Percentiles rank a stretch among this genome's conserved stretches.
Conservation (phyloP, 2,329 filamentous ascomycete genomes). For the Chaetomium globosum region DNA sequence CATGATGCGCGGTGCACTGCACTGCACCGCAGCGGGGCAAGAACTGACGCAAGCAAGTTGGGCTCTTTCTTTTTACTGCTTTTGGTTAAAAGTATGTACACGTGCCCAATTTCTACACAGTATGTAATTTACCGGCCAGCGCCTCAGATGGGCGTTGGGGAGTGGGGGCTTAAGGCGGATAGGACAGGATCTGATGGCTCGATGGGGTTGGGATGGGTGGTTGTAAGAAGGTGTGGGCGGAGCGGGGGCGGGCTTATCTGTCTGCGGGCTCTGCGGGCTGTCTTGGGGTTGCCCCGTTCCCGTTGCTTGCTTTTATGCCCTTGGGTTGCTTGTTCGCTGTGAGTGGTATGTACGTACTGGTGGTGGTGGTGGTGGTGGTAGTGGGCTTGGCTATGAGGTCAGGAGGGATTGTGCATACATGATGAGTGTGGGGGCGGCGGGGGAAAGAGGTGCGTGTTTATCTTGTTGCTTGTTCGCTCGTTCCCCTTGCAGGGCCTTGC, state of each 20-base stretch:
- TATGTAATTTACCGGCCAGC: too few relatives aligned
- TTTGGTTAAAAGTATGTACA: neutral
- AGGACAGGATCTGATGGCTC: neutral
- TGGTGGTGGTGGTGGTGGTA: neutral
- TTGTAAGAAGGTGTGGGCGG: conserved; percentile 8
- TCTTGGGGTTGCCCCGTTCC: neutral
- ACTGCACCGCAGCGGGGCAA: neutral
- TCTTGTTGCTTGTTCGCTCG: neutral
- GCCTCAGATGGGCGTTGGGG: neutral
- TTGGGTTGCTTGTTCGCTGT: neutral
- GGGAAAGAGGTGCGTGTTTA: neutral
- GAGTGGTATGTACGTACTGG: too few relatives aligned
- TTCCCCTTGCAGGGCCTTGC: neutral
- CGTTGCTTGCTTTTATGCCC: neutral
- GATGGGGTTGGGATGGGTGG: neutral
- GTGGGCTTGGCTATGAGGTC: neutral
- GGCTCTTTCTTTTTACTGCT: neutral
- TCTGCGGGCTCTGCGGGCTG: neutral
- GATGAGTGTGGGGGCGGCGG: neutral
- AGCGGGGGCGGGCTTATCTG: neutral
- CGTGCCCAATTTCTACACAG: neutral
- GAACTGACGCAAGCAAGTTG: neutral
- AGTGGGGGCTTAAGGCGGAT: neutral
- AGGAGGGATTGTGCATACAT: neutral
- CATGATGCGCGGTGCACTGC: neutral